Base-by-base conservation (phyloP, 257 asterid species). In the Agastache rugosa region DNA sequence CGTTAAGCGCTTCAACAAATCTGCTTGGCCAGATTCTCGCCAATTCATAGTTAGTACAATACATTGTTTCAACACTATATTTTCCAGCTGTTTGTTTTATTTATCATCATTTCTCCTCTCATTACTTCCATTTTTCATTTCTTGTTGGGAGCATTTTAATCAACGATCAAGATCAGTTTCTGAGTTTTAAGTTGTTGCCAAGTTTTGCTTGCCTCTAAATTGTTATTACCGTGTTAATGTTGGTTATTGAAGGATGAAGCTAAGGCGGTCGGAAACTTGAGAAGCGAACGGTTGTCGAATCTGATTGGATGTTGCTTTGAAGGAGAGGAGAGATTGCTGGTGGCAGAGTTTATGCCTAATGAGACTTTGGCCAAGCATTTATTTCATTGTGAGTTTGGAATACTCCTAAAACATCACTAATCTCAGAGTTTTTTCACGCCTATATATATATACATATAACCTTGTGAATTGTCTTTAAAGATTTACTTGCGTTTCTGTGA, bases 1-100 rank as follows among this genome's bases (percentile, higher is more conserved):
- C 44, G 81, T 87, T 48, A 87, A 85, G 76, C 88, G 93, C 61
- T 87, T 87, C 81, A 87, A 87, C 67, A 87, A 82, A 68, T 85
- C 86, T 66, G 93, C 93, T 74, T 87, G 90, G 90, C 93, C 90
- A 25, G 93, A 87, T 78, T 74, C 87, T 67, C 86, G 88, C 71
- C 93, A 85, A 72, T 87, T 87, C 56, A 62, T 82, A 6, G 90
- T 87, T 63, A 79, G 87, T 79, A 3, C 44, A 79, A 85, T 79
- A 3, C 44, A 69, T 56, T 69, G 12, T 65, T 4, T 58, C 77
- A 22, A 47, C 16, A 19, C 48, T 15, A 20, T 22, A 39, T 2
- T 47, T 23, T 67, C 19, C 29, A 4, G 19, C 66, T 48, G 10
- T 6, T 35, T 19, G 22, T 39, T 53, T 16, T 53, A 12, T 50